Conservation (phyloP, 1,284 basidiomycete genomes). For the Rhodotorula glutinis region DNA sequence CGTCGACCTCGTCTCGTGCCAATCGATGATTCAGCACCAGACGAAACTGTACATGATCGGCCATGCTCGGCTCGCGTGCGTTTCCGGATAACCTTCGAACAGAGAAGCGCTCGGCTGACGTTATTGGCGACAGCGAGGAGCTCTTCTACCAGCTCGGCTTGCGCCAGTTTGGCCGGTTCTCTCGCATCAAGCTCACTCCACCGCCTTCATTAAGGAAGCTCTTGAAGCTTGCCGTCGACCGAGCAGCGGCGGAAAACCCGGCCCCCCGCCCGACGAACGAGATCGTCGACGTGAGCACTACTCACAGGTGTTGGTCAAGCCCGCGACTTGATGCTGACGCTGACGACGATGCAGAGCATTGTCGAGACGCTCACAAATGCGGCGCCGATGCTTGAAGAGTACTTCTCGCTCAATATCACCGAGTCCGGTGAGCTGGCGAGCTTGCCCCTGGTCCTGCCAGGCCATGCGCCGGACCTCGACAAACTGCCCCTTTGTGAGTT, state of each 20-base stretch:
- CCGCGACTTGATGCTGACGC: too few species aligned
- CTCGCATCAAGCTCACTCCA: slow-evolving; percentile 74
- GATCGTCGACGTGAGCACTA: slow-evolving; percentile 67
- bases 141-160: slow-evolving; percentile 92
- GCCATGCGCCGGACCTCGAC: slow-evolving; percentile 80
- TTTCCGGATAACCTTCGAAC: slow-evolving; percentile 4
- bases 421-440: slow-evolving; percentile 64
- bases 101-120: too few species aligned
- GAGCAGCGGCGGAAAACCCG: slow-evolving; percentile 52
- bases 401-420: slow-evolving; percentile 76
- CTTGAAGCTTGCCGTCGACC: slow-evolving; percentile 70
- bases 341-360: slow-evolving; percentile 36
- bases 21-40: slow-evolving; percentile 81
- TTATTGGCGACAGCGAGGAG: slow-evolving; percentile 65
- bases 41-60: slow-evolving; percentile 88
- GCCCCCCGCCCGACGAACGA: slow-evolving; percentile 47
- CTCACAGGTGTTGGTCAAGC: too few species aligned
- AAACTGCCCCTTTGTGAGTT: slow-evolving; percentile 65
- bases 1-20: slow-evolving; percentile 69
- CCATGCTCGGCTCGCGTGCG: slow-evolving; percentile 75
- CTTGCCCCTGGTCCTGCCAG: slow-evolving; percentile 75
- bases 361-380: slow-evolving; percentile 50
- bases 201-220: slow-evolving; percentile 69
- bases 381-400: slow-evolving; percentile 85
- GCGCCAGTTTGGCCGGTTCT: slow-evolving; percentile 83